These are phyloP conservation scores for Skeletonema grethae DNA, from an alignment of 108 stramenopile species.

Conservation along the genomic window DNA sequence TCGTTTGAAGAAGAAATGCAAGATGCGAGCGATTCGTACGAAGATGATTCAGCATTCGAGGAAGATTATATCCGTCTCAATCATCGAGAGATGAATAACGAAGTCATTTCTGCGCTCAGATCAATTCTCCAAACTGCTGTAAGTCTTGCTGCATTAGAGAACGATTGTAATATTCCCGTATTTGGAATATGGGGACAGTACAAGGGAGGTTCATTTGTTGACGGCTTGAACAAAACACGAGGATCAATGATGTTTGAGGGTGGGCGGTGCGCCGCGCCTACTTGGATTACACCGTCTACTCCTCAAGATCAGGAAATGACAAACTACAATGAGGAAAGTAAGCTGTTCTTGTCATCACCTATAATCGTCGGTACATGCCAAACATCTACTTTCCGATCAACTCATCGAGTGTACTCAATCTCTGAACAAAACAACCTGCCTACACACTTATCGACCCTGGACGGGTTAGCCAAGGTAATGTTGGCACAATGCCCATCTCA, in stretches of 20 bases:
- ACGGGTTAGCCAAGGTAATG: slow-evolving; percentile 42
- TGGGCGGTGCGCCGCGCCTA: not conserved
- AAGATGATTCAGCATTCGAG: slow-evolving; percentile 8
- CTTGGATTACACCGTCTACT: slow-evolving; percentile 28
- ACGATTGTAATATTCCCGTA: slow-evolving; percentile 70
- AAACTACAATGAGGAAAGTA: slow-evolving; percentile 5
- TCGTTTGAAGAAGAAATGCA: slow-evolving; percentile 1
- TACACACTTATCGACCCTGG: slow-evolving; percentile 40
- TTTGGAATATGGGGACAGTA: slow-evolving; percentile 84
- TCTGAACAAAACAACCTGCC: slow-evolving; percentile 20
- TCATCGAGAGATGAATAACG: slow-evolving; percentile 22
- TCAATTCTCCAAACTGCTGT: slow-evolving; percentile 69
- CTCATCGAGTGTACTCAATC: slow-evolving; percentile 44
- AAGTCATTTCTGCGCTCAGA: slow-evolving; percentile 28
- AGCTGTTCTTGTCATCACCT: slow-evolving; percentile 38
- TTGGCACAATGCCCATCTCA: slow-evolving; percentile 28
- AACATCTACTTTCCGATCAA: slow-evolving; percentile 19
- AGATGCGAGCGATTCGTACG: not conserved
- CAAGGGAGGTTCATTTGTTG: slow-evolving; percentile 13
- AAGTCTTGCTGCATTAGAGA: slow-evolving; percentile 65
- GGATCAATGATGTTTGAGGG: not conserved
- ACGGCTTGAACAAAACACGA: not conserved
- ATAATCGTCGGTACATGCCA: slow-evolving; percentile 29
- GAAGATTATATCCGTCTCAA: slow-evolving; percentile 18
- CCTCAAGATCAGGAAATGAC: not conserved